phyloP scores from a whole-genome alignment of 768 basidiomycete species.

The Leccinum obscurum region DNA sequence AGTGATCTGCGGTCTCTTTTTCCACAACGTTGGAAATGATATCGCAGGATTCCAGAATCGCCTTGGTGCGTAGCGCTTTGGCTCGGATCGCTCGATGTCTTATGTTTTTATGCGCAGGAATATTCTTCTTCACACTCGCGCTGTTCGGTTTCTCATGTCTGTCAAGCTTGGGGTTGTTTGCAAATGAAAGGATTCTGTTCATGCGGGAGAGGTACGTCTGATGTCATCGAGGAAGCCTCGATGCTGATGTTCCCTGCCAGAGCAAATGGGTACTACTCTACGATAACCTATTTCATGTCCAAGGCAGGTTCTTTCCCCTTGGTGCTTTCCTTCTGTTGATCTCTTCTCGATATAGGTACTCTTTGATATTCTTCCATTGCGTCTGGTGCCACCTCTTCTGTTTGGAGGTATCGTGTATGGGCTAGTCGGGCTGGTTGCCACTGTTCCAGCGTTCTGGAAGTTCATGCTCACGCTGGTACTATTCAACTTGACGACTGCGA shows the following conservation, averaged over 20 bases:
- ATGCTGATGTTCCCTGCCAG: slow-evolving; percentile 39
- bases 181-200: slow-evolving; percentile 93
- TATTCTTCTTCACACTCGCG: slow-evolving; percentile 97
- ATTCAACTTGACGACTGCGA: slow-evolving; percentile 96
- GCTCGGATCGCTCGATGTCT: neutral
- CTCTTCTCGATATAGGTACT: slow-evolving; percentile 56
- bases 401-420: slow-evolving; percentile 96
- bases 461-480: slow-evolving; percentile 94
- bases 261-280: slow-evolving; percentile 96
- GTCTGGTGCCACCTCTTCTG: slow-evolving; percentile 92
- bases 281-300: slow-evolving; percentile 94
- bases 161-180: slow-evolving; percentile 90
- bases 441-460: slow-evolving; percentile 93
- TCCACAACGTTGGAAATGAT: slow-evolving; percentile 86
- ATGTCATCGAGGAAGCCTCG: neutral
- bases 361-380: slow-evolving; percentile 93
- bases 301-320: slow-evolving; percentile 51
- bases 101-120: slow-evolving; percentile 43
- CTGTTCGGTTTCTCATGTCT: slow-evolving; percentile 97
- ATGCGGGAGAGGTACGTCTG: slow-evolving; percentile 88
- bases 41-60: slow-evolving; percentile 98
- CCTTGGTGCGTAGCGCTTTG: slow-evolving; percentile 51
- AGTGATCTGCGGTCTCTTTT: slow-evolving; percentile 95
- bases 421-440: slow-evolving; percentile 91
- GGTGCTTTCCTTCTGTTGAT: neutral